These are phyloP conservation scores for Besnoitia besnoiti DNA, from an alignment of 169 alveolate species.

Conservation along the genomic window DNA sequence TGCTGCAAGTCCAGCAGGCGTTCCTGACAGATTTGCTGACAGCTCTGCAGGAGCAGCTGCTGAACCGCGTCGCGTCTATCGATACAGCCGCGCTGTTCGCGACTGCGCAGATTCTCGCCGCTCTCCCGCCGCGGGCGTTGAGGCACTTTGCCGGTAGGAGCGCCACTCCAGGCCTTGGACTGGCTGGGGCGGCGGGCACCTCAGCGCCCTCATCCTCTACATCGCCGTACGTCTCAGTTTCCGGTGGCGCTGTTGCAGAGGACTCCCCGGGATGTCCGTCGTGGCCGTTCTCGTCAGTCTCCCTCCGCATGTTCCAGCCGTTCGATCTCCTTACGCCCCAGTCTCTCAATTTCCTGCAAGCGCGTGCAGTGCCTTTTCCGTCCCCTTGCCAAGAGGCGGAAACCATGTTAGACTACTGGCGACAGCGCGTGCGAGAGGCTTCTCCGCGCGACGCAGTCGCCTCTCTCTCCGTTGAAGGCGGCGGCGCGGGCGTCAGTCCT, in stretches of 20 bases:
- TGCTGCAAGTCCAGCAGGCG: neutral
- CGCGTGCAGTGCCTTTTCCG: neutral
- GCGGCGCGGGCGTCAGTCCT: no score
- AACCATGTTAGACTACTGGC: neutral
- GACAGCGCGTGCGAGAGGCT: neutral
- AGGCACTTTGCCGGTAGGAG: neutral
- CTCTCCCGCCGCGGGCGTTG: neutral
- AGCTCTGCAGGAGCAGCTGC: conserved; percentile 28
- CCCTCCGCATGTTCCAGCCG: neutral
- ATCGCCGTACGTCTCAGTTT: no score
- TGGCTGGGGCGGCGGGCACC: no score
- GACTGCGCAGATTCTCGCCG: neutral
- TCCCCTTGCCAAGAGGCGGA: neutral
- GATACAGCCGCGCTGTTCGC: neutral
- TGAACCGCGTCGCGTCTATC: neutral
- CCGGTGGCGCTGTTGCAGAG: no score
- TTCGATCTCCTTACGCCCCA: conserved; percentile 25
- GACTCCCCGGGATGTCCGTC: neutral
- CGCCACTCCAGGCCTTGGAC: neutral
- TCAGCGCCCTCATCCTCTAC: no score
- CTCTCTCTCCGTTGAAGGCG: no score
- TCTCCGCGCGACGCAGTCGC: neutral
- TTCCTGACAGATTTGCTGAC: neutral
- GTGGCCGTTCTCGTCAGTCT: neutral
- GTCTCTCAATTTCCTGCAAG: neutral